Base-by-base conservation (phyloP, 1,284 basidiomycete genomes). In the Leccinum solheimii region DNA sequence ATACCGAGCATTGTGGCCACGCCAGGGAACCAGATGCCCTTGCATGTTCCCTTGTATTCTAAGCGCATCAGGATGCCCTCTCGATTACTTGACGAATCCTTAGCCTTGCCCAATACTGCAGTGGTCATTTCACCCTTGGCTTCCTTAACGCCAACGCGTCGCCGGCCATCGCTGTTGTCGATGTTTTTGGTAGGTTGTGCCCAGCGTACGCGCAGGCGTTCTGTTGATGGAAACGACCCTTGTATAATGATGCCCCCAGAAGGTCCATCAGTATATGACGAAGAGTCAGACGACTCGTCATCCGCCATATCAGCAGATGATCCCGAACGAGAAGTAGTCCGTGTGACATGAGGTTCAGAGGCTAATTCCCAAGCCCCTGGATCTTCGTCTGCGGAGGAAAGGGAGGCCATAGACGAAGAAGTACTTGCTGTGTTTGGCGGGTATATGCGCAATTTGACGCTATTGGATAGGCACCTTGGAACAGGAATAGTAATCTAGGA, bases 1-100 rank as follows among this genome's bases (percentile, higher is more conserved):
- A 93, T 78, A 7, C 88, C 91, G n/a, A 93, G 78, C 65, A 90
- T 77, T 1, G 88, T 92, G 2, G 91, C 91, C 11, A 92, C 90
- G 5, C 90, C 91, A 54, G 90, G 86, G 69, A 86, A 91, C 87
- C 87, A 91, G 27, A 93, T 75, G 10, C 87, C 88, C 64, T 83
- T 85, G 73, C 90, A 92, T 1, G 83, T 81, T 34, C 82, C 90
- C 64, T 85, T 86, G 71, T 90, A 91, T 62, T 88, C 84, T 19
- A 92, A 72, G 56, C 82, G 79, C 80, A 92, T 82, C 38, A 87
- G 65, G n/a, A 88, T 72, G n/a, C 89, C 87, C 56, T 87, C 84
- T 36, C 72, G 72, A n/a, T 69, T 73, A 59, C 72, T 73, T 21
- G 75, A 70, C 6, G 75, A 74, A 59, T 79, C 77, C 50, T 67